Base-by-base conservation (phyloP, 805 yeast species). In the Candida wancherniae region DNA sequence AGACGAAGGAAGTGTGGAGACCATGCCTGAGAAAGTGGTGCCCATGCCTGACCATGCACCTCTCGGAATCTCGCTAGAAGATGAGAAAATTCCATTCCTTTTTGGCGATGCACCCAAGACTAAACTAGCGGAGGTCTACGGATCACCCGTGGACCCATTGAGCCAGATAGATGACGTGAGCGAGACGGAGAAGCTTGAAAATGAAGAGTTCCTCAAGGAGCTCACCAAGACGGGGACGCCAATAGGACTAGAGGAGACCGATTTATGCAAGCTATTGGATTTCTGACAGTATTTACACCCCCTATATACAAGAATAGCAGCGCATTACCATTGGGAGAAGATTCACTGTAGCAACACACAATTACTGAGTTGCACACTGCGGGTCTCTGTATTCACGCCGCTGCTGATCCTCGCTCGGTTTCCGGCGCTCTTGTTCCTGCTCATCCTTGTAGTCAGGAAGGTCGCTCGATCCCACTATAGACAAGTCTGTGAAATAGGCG, bases 1-100 rank as follows among this genome's bases (percentile, higher is more conserved):
- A 22, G 53, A 56, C 20, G 67, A 61, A 15, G 56, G 56, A 24
- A 73, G 68, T 30, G 57, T 76, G n/a, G 84, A 77, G 39, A 48
- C 51, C 23, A 67, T 66, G 14, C 72, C 81, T 5, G 49, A 52
- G 14, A 50, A 47, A 20, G 15, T 34, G 4, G 69, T 62, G 14
- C 39, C 33, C 5, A 22, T 22, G 15, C 23, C n/a, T 9, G 39
- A 34, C 13, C 21, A 33, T 9, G 27, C 33, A 4, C 37, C 45
- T 3, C 26, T 29, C 9, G 48, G 40, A 11, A 16, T 25, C 5
- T 29, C 39, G 12, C 81, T 39, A 67, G 65, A 33, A 16, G 21
- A 34, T 14, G 22, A 17, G 8, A 35, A 32, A 10, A 29, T 41
- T 17, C 33, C 39, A 9, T 31, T 40, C 60, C 57, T 34, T 52